phyloP scores from a whole-genome alignment of 768 basidiomycete genomes.

The Udeniomyces megalosporus region DNA sequence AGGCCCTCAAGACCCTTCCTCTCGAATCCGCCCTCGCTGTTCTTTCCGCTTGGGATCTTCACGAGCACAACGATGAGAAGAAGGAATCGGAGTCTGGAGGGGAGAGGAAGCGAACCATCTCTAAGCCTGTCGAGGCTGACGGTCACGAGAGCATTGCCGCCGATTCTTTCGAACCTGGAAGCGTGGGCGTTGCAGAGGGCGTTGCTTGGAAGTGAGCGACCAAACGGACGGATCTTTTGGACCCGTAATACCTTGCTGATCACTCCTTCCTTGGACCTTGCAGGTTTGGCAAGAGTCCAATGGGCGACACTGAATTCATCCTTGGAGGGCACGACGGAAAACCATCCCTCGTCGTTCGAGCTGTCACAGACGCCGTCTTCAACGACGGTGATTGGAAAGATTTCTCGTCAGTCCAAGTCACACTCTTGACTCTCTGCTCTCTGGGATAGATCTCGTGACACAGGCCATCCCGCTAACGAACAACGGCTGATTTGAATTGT shows the following conservation, averaged over 20 bases:
- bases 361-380: slow-evolving; percentile 28
- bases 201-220: background rate
- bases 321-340: background rate
- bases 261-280: too few relatives aligned
- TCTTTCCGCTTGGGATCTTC: slow-evolving; percentile 18
- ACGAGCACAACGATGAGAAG: background rate
- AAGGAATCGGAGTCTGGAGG: background rate
- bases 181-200: background rate
- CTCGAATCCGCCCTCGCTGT: slow-evolving; percentile 21
- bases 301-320: slow-evolving; percentile 15
- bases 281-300: slow-evolving; percentile 10
- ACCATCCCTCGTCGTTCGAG: slow-evolving; percentile 25
- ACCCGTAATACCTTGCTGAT: background rate
- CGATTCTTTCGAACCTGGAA: background rate
- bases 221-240: background rate
- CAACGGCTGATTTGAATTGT: too few relatives aligned
- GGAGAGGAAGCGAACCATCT: background rate
- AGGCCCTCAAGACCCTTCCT: slow-evolving; percentile 19
- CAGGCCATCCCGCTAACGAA: too few relatives aligned
- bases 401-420: slow-evolving; percentile 17
- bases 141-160: background rate
- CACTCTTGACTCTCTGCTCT: slow-evolving; percentile 15
- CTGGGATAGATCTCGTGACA: background rate
- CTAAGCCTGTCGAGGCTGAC: background rate
- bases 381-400: slow-evolving; percentile 28